Evolutionary conservation across 2,329 filamentous ascomycete species (phyloP).

Genomic region (Beauveria australis): DNA sequence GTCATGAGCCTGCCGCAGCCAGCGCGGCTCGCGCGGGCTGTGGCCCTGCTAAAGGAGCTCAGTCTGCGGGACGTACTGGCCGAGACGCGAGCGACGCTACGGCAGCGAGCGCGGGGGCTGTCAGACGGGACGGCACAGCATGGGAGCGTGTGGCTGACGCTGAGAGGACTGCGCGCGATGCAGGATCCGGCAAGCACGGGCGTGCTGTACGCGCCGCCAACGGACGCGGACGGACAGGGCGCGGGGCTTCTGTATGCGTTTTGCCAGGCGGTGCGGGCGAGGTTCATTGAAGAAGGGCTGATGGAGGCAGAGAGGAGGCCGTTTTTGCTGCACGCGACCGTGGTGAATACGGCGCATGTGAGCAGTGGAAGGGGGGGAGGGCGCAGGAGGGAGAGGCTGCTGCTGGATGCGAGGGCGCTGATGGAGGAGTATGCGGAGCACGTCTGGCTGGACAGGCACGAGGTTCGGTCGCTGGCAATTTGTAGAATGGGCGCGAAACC

Average conservation of each 20-base stretch:
- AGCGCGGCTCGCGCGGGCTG: slow-evolving; percentile 34
- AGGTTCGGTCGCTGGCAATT: slow-evolving; percentile 64
- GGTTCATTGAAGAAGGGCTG: slow-evolving; percentile 48
- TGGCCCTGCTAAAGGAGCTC: slow-evolving; percentile 30
- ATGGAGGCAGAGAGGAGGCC: slow-evolving; percentile 50
- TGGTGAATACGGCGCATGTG: slow-evolving; percentile 79
- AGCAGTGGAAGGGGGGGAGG: slow-evolving; percentile 30
- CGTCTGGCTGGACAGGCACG: slow-evolving; percentile 61
- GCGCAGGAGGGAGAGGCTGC: slow-evolving; percentile 29
- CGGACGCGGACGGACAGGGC: slow-evolving; percentile 33
- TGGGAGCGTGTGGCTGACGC: slow-evolving; percentile 32
- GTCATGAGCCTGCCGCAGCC: slow-evolving; percentile 64
- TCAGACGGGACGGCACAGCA: background rate
- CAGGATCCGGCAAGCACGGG: slow-evolving; percentile 46
- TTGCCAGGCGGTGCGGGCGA: slow-evolving; percentile 43
- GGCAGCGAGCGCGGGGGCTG: background rate
- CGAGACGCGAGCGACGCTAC: slow-evolving; percentile 15
- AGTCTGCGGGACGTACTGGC: slow-evolving; percentile 32
- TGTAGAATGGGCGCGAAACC: slow-evolving; percentile 83
- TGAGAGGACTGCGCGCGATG: slow-evolving; percentile 54
- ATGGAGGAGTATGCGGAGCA: slow-evolving; percentile 54
- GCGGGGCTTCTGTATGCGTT: slow-evolving; percentile 43
- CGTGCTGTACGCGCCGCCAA: slow-evolving; percentile 57
- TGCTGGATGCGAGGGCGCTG: slow-evolving; percentile 47
- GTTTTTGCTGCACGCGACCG: slow-evolving; percentile 72